Evolutionary conservation across 1,139 yeast genomes (phyloP).

Genomic region (Scheffersomyces stambukii): DNA sequence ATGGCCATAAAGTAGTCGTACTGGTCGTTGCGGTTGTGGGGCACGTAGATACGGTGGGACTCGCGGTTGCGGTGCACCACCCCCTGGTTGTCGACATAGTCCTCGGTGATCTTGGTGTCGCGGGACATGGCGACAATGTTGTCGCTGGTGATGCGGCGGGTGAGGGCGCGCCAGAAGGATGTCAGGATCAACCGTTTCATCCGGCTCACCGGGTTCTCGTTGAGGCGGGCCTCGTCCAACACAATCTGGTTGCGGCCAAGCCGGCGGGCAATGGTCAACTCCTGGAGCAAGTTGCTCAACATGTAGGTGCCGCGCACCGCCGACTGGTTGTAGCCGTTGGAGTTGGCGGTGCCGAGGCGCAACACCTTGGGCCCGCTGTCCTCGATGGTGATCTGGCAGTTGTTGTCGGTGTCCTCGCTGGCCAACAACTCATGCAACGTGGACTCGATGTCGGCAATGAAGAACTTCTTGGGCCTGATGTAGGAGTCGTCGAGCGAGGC

Average conservation of each 20-base stretch:
- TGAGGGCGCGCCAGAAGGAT: conserved; percentile 78
- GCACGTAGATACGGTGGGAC: conserved; percentile 75
- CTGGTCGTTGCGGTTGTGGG: conserved; percentile 66
- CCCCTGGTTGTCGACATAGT: conserved; percentile 40
- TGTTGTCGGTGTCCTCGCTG: conserved; percentile 82
- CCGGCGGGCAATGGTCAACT: conserved; percentile 79
- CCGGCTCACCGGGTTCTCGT: conserved; percentile 84
- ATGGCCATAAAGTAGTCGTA: conserved; percentile 62
- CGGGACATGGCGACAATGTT: conserved; percentile 68
- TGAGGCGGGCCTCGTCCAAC: conserved; percentile 77
- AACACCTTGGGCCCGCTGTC: conserved; percentile 92
- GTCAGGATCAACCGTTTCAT: conserved; percentile 70
- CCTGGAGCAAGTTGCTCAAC: conserved; percentile 85
- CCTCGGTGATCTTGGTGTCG: conserved; percentile 73
- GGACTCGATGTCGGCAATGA: conserved; percentile 69
- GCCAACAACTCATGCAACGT: conserved; percentile 67
- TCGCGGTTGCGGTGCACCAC: conserved; percentile 25
- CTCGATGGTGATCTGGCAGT: conserved; percentile 86
- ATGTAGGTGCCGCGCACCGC: conserved; percentile 87
- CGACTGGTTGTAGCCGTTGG: conserved; percentile 70
- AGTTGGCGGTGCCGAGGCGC: conserved; percentile 77
- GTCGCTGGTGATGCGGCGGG: conserved; percentile 63
- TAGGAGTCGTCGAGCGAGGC: conserved; percentile 64
- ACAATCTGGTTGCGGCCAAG: conserved; percentile 75
- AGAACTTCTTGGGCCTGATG: conserved; percentile 49